A percentile compares a stretch with the other conserved stretches of the same genome.
These are phyloP conservation scores for Thozetella sp. DNA, from an alignment of 495 filamentous ascomycete genomes.

Conservation along the genomic window DNA sequence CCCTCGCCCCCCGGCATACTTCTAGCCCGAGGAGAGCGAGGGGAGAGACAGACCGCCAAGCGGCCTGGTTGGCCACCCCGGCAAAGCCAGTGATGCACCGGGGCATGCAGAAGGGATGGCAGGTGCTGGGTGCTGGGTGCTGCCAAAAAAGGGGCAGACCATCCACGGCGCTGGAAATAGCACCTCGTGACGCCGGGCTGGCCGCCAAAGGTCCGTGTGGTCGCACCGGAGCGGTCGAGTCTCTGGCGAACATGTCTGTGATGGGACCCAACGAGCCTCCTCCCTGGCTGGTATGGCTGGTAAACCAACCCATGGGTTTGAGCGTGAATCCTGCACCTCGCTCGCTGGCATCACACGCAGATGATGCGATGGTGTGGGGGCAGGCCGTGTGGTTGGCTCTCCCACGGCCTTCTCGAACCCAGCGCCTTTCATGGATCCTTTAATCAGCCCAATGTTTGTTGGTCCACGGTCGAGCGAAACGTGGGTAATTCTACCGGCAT, in stretches of 20 bases:
- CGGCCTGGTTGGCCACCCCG: background rate
- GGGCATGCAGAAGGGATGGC: background rate
- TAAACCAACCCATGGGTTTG: constrained; percentile 7
- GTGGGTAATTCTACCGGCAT: constrained; percentile 14
- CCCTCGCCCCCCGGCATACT: constrained; percentile 1
- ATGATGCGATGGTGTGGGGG: constrained; percentile 5
- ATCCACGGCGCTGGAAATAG: background rate
- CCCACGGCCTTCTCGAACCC: constrained; percentile 11
- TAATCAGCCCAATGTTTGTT: constrained; percentile 8
- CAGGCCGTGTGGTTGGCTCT: constrained; percentile 6
- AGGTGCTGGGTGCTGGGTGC: background rate
- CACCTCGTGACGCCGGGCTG: background rate
- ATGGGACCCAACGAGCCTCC: background rate
- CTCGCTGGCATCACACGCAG: constrained; percentile 6
- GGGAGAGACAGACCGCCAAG: too few species aligned
- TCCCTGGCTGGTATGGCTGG: too few species aligned
- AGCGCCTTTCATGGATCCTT: background rate
- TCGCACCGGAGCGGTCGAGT: too few species aligned
- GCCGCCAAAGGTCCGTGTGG: background rate
- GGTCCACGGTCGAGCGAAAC: constrained; percentile 14
- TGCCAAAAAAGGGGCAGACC: background rate
- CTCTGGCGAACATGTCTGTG: too few species aligned
- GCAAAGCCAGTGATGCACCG: too few species aligned
- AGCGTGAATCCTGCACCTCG: constrained; percentile 8
- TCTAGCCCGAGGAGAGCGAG: constrained; percentile 4